phyloP scores from a whole-genome alignment of 2,329 filamentous ascomycete species.

The Chrysoporthe deuterocubensis region DNA sequence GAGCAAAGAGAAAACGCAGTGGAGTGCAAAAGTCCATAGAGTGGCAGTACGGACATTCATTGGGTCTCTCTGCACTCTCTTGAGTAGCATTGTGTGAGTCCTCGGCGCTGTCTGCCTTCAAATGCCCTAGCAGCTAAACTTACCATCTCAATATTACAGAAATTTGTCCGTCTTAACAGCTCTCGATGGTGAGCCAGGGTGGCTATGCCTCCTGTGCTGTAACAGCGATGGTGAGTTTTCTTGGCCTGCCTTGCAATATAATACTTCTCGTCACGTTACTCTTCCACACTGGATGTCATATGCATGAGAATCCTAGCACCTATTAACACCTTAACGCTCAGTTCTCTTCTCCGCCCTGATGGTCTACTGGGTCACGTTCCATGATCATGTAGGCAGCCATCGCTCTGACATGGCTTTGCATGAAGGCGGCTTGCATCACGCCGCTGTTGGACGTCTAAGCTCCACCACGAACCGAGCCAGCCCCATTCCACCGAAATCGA shows the following conservation, averaged over 20 bases:
- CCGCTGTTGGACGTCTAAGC: neutral
- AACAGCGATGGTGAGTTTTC: conserved; percentile 61
- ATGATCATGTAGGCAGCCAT: conserved; percentile 38
- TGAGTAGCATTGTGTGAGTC: conserved; percentile 60
- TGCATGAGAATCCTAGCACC: neutral
- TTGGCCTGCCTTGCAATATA: neutral
- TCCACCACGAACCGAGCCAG: neutral
- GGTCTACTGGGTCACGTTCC: conserved; percentile 53
- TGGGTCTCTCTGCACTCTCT: conserved; percentile 60
- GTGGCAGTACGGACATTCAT: conserved; percentile 63
- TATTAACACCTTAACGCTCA: conserved; percentile 32
- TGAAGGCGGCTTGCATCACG: neutral
- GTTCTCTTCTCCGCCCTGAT: conserved; percentile 59
- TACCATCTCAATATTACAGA: conserved; percentile 38
- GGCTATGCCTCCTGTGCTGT: conserved; percentile 69
- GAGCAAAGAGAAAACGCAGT: conserved; percentile 46
- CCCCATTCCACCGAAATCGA: neutral
- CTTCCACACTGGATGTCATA: neutral
- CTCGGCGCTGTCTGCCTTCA: conserved; percentile 8
- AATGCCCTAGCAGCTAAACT: neutral
- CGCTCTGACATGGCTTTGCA: neutral
- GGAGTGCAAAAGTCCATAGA: conserved; percentile 50
- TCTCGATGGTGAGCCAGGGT: conserved; percentile 62
- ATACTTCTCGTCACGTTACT: neutral
- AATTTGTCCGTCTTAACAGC: conserved; percentile 64